A percentile compares a stretch with the other conserved stretches of the same genome.
Conservation (phyloP, 2,329 filamentous ascomycete genomes). For the Apiospora koreana region DNA sequence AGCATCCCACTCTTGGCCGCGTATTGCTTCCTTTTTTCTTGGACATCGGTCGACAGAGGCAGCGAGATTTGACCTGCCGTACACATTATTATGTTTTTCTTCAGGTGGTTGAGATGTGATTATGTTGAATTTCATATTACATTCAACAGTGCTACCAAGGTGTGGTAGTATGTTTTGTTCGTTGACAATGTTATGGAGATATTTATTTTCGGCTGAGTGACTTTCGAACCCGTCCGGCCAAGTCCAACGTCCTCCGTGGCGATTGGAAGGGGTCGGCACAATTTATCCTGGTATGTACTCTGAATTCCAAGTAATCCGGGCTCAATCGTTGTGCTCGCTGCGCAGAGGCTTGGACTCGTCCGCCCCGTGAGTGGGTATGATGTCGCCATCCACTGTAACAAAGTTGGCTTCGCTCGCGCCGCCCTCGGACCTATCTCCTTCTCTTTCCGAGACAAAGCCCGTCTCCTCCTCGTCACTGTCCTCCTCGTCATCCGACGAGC, state of each 20-base stretch:
- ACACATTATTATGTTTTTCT: background rate
- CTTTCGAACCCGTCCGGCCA: background rate
- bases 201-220: background rate
- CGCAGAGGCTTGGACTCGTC: constrained; percentile 24
- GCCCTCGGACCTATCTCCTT: constrained; percentile 37
- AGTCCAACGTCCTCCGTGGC: background rate
- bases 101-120: background rate
- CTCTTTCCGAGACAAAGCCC: constrained; percentile 37
- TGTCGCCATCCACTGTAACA: constrained; percentile 42
- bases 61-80: background rate
- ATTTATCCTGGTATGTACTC: background rate
- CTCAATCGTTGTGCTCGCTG: constrained; percentile 18
- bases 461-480: constrained; percentile 49
- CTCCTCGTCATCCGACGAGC: constrained; percentile 36
- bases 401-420: constrained; percentile 38
- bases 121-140: background rate
- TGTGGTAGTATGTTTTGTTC: background rate
- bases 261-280: too few species aligned
- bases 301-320: background rate
- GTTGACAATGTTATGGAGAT: background rate
- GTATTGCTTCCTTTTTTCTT: background rate
- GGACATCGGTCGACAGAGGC: background rate
- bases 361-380: constrained; percentile 28
- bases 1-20: too few species aligned
- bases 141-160: background rate